phyloP scores from a whole-genome alignment of 2,329 filamentous ascomycete genomes.

The Paecilomyces dactylethromorphus region DNA sequence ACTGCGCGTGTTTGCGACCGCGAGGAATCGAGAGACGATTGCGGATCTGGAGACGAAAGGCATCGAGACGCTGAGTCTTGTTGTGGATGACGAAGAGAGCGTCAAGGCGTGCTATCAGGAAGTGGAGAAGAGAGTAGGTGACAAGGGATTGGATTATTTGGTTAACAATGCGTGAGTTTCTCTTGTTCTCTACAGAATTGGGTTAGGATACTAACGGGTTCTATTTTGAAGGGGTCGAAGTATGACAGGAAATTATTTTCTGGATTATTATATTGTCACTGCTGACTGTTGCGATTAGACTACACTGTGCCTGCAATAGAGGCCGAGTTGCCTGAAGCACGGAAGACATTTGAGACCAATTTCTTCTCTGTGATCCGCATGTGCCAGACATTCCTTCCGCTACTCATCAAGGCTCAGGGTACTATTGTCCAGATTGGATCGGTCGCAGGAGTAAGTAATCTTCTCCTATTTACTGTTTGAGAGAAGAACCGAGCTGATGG shows the following conservation, averaged over 20 bases:
- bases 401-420: conserved; percentile 42
- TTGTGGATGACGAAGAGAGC: conserved; percentile 46
- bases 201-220: conserved; percentile 5
- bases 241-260: conserved; percentile 1
- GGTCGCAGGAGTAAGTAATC: conserved; percentile 28
- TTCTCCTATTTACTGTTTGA: not conserved
- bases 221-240: conserved; percentile 10
- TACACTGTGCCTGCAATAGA: conserved; percentile 55
- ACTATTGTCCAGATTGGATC: conserved; percentile 41
- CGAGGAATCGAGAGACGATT: conserved; percentile 45
- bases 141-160: conserved; percentile 47
- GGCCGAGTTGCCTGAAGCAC: conserved; percentile 43
- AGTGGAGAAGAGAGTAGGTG: conserved; percentile 40
- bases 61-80: conserved; percentile 50
- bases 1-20: conserved; percentile 53
- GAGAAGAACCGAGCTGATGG: not conserved
- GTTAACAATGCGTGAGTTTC: conserved; percentile 50
- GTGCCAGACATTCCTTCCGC: conserved; percentile 50
- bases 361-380: conserved; percentile 53
- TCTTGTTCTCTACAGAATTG: conserved; percentile 2
- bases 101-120: conserved; percentile 42
- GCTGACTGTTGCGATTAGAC: conserved; percentile 22
- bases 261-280: not conserved
- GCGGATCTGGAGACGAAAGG: conserved; percentile 42
- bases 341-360: conserved; percentile 47